phyloP scores from a whole-genome alignment of 805 yeast genomes.

The Candida rishiriensis region DNA sequence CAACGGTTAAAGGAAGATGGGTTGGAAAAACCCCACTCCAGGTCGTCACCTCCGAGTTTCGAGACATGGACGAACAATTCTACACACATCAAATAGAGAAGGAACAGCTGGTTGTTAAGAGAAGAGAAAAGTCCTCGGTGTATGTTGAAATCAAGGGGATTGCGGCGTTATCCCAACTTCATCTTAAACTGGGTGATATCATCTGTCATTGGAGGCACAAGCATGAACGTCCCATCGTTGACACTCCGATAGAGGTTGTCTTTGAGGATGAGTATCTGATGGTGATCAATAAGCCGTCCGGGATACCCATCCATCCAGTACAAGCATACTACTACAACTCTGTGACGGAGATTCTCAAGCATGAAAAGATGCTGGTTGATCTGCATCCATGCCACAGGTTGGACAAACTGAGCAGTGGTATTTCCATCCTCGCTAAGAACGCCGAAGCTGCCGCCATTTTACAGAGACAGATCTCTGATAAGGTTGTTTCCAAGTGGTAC shows the following conservation, averaged over 20 bases:
- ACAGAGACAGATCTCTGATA: conserved; percentile 31
- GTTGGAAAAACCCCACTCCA: conserved; percentile 33
- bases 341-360: conserved; percentile 40
- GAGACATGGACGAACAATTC: conserved; percentile 22
- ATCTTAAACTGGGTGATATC: conserved; percentile 25
- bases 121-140: conserved; percentile 12
- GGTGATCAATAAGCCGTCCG: conserved; percentile 48
- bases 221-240: conserved; percentile 27
- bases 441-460: conserved; percentile 29
- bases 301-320: conserved; percentile 53
- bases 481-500: conserved; percentile 36
- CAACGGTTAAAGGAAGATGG: conserved; percentile 45
- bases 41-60: conserved; percentile 37
- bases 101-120: conserved; percentile 15
- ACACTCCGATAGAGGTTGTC: conserved; percentile 12
- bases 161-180: conserved; percentile 16
- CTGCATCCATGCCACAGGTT: conserved; percentile 43
- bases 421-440: conserved; percentile 41
- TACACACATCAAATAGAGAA: conserved; percentile 18
- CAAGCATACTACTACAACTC: conserved; percentile 42
- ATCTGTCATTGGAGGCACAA: conserved; percentile 23
- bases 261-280: conserved; percentile 27
- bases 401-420: conserved; percentile 52
- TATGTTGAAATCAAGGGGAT: conserved; percentile 28
- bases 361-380: conserved; percentile 20